Conservation (phyloP, 257 asterid species). For the Thymus quinquecostatus region DNA sequence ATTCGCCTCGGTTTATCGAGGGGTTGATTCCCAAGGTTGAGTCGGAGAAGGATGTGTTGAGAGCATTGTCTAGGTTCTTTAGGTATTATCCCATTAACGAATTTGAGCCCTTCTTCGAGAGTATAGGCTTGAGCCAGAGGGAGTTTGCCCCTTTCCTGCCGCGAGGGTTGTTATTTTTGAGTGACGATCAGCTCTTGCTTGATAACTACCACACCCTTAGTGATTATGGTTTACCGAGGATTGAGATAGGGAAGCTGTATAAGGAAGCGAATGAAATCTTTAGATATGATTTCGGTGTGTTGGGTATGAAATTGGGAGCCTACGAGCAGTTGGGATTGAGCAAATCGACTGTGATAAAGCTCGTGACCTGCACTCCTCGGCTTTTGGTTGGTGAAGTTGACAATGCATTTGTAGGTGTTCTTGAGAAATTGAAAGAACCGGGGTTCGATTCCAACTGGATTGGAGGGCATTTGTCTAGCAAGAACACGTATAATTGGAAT, state of each 20-base stretch:
- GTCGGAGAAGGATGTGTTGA: slow-evolving; percentile 56
- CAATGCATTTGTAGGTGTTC: slow-evolving; percentile 48
- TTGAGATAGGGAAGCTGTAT: slow-evolving; percentile 75
- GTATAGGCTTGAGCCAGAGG: slow-evolving; percentile 68
- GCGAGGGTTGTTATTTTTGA: slow-evolving; percentile 58
- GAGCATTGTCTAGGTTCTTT: slow-evolving; percentile 61
- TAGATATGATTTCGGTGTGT: slow-evolving; percentile 46
- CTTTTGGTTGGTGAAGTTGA: slow-evolving; percentile 63
- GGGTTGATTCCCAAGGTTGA: slow-evolving; percentile 53
- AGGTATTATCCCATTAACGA: slow-evolving; percentile 87
- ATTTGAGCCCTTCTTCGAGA: slow-evolving; percentile 91
- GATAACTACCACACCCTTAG: slow-evolving; percentile 70
- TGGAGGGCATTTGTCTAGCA: slow-evolving; percentile 60
- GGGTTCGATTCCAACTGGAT: slow-evolving; percentile 68
- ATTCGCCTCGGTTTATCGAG: slow-evolving; percentile 70
- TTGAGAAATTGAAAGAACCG: slow-evolving; percentile 52
- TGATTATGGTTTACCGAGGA: slow-evolving; percentile 76
- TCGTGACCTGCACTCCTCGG: slow-evolving; percentile 65
- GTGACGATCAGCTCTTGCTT: slow-evolving; percentile 65
- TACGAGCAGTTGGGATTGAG: slow-evolving; percentile 67
- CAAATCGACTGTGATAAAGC: slow-evolving; percentile 63
- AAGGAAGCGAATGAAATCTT: slow-evolving; percentile 67
- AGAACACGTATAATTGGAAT: slow-evolving; percentile 60
- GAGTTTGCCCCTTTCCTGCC: slow-evolving; percentile 68
- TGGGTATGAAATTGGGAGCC: slow-evolving; percentile 57